Base-by-base conservation (phyloP, 1,284 basidiomycete genomes). In the Singerocomus rubriflavus region DNA sequence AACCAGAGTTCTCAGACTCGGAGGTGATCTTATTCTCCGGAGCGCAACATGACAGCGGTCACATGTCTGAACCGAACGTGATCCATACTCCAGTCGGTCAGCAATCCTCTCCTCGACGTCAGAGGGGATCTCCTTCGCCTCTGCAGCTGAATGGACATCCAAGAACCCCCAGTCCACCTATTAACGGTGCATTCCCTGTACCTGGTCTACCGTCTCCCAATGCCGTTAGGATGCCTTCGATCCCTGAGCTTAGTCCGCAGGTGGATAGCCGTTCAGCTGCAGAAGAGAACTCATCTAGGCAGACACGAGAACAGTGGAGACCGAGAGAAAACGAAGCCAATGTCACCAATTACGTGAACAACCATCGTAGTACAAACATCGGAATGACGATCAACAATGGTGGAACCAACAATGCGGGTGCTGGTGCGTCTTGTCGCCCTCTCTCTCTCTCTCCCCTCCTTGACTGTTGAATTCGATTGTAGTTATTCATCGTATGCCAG, bases 341-440 rank as follows among this genome's bases (percentile, higher is more conserved):
- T 6, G 29, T 37, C n/a, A 17, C 14, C 16, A 55, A 62, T 17
- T 57, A 46, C 27, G 1, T 64, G 5, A 46, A 52, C 1, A 16
- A 58, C 11, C 32, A 0, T 0, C 7, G 2, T 17, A 21, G 21
- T 21, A 52, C 62, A 7, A 47, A 4, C 5, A 50, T 35, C 7
- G 62, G 62, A 32, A 0, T 53, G 5, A 61, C 57, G 4, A 1
- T 64, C 30, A 57, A 62, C 30, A 52, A 49, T 35, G 48, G 48
- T 16, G 48, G 48, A 31, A 6, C 7, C 21, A 27, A 52, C 0
- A 46, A 49, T 8, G 21, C 46, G 12, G 62, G 59, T 21, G 44
- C 54, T 32, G 54, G 59, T 64, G 11, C 37, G 57, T 51, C 26
- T 8, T 39, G 5, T n/a, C 21, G 1, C 27, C 21, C 26, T 26